phyloP scores from a whole-genome alignment of 2,329 filamentous ascomycete species.

The Uncinocarpus reesii region DNA sequence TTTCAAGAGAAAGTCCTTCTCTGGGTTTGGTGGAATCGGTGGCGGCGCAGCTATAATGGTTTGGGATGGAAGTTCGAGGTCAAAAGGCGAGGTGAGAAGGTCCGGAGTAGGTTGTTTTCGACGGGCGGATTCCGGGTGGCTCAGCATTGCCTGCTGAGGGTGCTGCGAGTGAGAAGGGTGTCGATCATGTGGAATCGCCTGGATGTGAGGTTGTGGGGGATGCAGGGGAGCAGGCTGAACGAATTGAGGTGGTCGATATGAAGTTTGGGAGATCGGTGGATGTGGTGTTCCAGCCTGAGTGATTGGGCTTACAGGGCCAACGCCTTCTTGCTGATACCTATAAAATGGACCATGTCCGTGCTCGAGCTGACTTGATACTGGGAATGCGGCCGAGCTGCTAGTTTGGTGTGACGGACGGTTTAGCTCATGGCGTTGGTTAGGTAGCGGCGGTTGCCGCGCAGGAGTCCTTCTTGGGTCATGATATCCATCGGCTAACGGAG shows the following conservation, averaged over 20 bases:
- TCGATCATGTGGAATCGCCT: constrained; percentile 21
- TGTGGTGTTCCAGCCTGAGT: neutral
- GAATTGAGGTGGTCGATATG: constrained; percentile 22
- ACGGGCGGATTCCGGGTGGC: constrained; percentile 18
- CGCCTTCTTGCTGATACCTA: constrained; percentile 3
- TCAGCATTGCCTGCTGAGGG: constrained; percentile 23
- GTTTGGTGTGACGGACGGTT: neutral
- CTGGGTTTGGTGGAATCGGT: constrained; percentile 86
- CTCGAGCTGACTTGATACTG: neutral
- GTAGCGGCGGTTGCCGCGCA: neutral
- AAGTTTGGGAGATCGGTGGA: constrained; percentile 2
- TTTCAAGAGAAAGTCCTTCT: constrained; percentile 77
- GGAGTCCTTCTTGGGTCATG: neutral
- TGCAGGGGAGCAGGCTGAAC: constrained; percentile 8
- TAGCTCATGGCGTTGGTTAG: neutral
- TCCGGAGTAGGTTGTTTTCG: constrained; percentile 38
- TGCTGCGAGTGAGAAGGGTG: constrained; percentile 20
- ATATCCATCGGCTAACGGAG: constrained; percentile 29
- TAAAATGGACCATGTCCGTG: constrained; percentile 8
- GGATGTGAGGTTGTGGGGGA: neutral
- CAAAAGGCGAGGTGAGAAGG: constrained; percentile 54
- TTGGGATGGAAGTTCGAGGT: constrained; percentile 46
- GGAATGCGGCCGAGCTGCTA: neutral
- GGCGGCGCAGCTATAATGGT: constrained; percentile 49
- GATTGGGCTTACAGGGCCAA: constrained; percentile 5